Evolutionary conservation across 2,329 filamentous ascomycete genomes (phyloP).

Genomic region (Amylocarpus encephaloides): DNA sequence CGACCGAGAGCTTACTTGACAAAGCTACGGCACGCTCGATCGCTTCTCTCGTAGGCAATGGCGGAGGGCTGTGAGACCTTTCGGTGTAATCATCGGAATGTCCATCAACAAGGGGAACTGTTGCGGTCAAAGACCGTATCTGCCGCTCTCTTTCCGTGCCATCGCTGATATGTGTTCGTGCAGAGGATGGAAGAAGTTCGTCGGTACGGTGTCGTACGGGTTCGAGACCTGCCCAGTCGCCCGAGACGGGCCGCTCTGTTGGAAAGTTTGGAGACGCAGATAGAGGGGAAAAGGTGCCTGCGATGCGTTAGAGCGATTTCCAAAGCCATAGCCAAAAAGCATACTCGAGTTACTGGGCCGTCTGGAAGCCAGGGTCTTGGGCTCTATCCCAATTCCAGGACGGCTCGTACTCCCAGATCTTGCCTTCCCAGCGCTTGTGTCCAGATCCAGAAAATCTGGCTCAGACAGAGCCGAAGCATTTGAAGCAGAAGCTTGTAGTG

Average conservation of each 20-base stretch:
- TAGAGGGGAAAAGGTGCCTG: conserved; percentile 41
- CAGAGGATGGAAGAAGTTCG: conserved; percentile 44
- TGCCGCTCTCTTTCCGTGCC: conserved; percentile 32
- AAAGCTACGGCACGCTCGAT: conserved; percentile 76
- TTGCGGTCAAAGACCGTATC: conserved; percentile 36
- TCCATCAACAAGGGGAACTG: conserved; percentile 24
- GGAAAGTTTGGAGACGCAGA: conserved; percentile 47
- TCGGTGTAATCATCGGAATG: conserved; percentile 35
- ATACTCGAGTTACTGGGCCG: conserved; percentile 27
- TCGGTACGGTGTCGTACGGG: conserved; percentile 46
- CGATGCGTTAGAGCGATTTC: conserved; percentile 15
- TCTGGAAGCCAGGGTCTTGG: no score
- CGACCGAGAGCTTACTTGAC: conserved; percentile 79
- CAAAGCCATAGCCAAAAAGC: background rate
- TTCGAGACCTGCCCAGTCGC: conserved; percentile 43
- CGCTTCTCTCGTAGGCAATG: conserved; percentile 65
- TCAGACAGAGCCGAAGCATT: conserved; percentile 51
- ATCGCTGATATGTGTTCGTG: conserved; percentile 33
- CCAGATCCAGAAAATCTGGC: conserved; percentile 63
- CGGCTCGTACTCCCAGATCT: conserved; percentile 36
- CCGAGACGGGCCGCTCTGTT: conserved; percentile 40
- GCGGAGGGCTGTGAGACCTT: conserved; percentile 71
- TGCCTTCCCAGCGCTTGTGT: conserved; percentile 33
- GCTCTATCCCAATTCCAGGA: conserved; percentile 41
- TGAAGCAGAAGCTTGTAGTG: conserved; percentile 45